Conservation (phyloP, 2,329 filamentous ascomycete species). For the Pyricularia sp. region DNA sequence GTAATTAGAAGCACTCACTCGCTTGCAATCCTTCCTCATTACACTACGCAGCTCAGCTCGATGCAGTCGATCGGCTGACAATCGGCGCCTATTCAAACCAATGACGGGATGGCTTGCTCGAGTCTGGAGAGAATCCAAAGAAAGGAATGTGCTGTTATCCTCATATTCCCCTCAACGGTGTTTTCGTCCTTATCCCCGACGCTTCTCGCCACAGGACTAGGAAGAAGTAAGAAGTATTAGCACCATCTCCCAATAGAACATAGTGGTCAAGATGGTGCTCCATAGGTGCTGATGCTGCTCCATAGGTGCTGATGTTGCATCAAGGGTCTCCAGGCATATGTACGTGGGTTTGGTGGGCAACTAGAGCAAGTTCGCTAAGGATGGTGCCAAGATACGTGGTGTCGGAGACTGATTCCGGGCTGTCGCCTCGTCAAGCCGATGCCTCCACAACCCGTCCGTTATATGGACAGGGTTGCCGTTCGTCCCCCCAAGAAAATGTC, state of each 20-base stretch:
- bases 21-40: neutral
- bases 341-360: neutral
- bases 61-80: neutral
- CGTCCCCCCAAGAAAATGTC: neutral
- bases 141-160: neutral
- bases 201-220: neutral
- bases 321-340: neutral
- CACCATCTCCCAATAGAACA: neutral
- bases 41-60: neutral
- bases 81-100: neutral
- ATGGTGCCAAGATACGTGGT: neutral
- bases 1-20: neutral
- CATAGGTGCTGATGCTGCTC: neutral
- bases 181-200: neutral
- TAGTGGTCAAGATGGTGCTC: too few relatives aligned
- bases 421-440: neutral
- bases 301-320: neutral
- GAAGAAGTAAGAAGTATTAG: neutral
- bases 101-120: neutral
- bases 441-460: neutral
- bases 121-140: neutral
- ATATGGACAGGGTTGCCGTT: neutral
- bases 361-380: neutral
- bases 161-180: neutral
- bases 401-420: neutral